Evolutionary conservation across 768 basidiomycete species (phyloP), one percentile per base, ranked within the genome.

Genomic region (Tylopilus sp.): DNA sequence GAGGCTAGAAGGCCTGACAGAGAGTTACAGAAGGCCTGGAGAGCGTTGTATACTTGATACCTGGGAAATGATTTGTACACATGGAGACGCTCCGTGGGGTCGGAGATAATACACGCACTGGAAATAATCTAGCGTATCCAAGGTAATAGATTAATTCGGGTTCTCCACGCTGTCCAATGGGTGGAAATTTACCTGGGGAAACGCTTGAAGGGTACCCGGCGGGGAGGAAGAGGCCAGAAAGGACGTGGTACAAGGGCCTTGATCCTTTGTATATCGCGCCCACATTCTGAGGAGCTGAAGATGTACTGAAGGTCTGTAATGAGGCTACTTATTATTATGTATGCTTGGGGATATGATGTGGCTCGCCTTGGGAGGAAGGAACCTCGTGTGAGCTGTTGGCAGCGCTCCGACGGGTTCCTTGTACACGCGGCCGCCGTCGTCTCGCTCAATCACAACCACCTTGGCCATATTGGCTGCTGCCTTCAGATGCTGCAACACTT

Each of bases 21-120:
- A 0, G 85, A 83, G 59, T 80, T 86, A 60, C 83, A 86, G 56
- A 85, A 86, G 3, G 84, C 82, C 65, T 87, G 86, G 4, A 84
- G 49, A 0, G 81, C 81, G 55, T 87, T 86, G 57, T 79, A 75
- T 13, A 82, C 69, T 61, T 87, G 85, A 57, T 85, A 87, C 52
- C 84, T 86, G 58, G 40, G 45, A 55, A 18, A 20, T 11, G 6
- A 48, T 9, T 36, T 10, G n/a, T 50, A 40, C 41, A 54, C 45
- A 30, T 47, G 21, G 22, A 23, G n/a, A 6, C 8, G 40, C 42
- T 49, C 48, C 18, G 18, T 18, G 44, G 48, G 50, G 8, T 25
- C 12, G 21, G 49, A 25, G 13, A 49, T 5, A 18, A 44, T 38
- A 48, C 17, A 57, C 76, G 53, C 58, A 82, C 82, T 72, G 67